A percentile compares a stretch with the other conserved stretches of the same genome.
Conservation (phyloP, 257 asterid genomes). For the Echium plantagineum region DNA sequence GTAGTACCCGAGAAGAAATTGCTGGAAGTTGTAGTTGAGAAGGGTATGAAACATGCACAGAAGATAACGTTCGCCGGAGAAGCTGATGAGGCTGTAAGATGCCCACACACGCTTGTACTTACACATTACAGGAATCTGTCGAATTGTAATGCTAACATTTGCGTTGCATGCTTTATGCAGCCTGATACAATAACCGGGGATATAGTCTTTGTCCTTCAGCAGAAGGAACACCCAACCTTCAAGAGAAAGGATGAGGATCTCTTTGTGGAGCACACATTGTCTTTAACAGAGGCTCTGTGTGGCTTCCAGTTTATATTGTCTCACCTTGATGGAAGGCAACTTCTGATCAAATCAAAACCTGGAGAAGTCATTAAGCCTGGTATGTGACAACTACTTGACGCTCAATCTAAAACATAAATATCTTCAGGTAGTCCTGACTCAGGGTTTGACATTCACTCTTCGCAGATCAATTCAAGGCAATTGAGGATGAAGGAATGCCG, state of each 20-base stretch:
- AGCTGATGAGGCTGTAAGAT: not conserved
- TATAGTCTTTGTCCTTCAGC: not conserved
- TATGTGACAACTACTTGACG: not conserved
- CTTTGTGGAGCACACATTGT: constrained; percentile 27
- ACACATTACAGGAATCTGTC: not conserved
- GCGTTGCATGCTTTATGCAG: not conserved
- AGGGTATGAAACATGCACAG: not conserved
- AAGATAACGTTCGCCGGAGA: not conserved
- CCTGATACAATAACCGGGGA: not conserved
- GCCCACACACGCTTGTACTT: not conserved
- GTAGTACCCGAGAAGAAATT: not conserved
- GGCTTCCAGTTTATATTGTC: constrained; percentile 34
- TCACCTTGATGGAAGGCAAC: constrained; percentile 32
- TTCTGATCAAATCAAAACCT: constrained; percentile 30
- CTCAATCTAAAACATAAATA: too few species aligned
- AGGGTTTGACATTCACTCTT: constrained; percentile 2
- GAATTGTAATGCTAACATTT: not conserved
- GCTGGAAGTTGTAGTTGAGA: not conserved
- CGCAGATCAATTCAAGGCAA: not conserved
- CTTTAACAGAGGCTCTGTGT: constrained; percentile 32
- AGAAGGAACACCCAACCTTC: constrained; percentile 1
- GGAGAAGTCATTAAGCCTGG: constrained; percentile 39
- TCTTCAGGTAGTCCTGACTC: not conserved
- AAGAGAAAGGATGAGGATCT: constrained; percentile 23
- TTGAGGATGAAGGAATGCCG: not conserved